Evolutionary conservation across 257 asterid species (phyloP).

Genomic region (Plantago elongata): DNA sequence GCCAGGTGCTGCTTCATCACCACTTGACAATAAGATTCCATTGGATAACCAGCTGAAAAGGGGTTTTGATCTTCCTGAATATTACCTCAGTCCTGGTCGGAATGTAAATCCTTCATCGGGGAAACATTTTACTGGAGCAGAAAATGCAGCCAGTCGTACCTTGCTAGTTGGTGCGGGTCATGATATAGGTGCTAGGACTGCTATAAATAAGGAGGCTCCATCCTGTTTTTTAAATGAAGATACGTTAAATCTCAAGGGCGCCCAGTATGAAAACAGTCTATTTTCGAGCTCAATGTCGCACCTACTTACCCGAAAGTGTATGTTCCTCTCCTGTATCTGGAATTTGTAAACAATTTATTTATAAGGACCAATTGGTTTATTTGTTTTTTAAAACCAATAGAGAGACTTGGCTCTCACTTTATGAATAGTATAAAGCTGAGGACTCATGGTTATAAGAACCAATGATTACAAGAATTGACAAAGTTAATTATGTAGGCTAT

Average conservation of each 20-base stretch:
- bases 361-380: no score
- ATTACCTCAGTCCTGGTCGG: slow-evolving; percentile 50
- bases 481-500: no score
- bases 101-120: slow-evolving; percentile 39
- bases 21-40: slow-evolving; percentile 42
- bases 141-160: slow-evolving; percentile 55
- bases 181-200: slow-evolving; percentile 46
- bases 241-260: slow-evolving; percentile 48
- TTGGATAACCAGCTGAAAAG: slow-evolving; percentile 46
- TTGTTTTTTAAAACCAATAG: no score
- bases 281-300: slow-evolving; percentile 92
- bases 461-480: no score
- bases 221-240: slow-evolving; percentile 53
- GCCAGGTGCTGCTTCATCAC: slow-evolving; percentile 47
- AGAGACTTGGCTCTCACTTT: no score
- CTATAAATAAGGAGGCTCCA: slow-evolving; percentile 39
- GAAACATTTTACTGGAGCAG: slow-evolving; percentile 50
- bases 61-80: slow-evolving; percentile 49
- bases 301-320: slow-evolving; percentile 67
- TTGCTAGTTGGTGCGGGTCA: slow-evolving; percentile 56
- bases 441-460: no score
- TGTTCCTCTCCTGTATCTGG: slow-evolving; percentile 20
- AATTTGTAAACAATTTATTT: no score
- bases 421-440: no score
- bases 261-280: slow-evolving; percentile 74